These are phyloP conservation scores for Rhodotorula sp. DNA, from an alignment of 1,284 basidiomycete species.

Conservation along the genomic window DNA sequence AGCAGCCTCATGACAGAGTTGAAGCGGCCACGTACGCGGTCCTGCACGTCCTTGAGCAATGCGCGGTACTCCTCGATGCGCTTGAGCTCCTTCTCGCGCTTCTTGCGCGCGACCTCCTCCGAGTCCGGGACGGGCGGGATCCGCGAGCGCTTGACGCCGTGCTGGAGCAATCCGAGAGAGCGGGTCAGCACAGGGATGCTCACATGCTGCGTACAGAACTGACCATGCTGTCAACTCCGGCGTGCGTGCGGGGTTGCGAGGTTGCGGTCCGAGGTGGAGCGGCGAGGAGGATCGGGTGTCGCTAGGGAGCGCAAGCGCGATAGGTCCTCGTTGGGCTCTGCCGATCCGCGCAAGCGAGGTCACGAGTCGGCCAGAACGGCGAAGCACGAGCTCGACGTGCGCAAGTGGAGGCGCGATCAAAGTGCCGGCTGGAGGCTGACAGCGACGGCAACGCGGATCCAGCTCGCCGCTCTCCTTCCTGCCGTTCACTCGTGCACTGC, in stretches of 20 bases:
- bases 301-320: too few relatives aligned
- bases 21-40: slow-evolving; percentile 62
- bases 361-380: neutral
- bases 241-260: too few relatives aligned
- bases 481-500: too few relatives aligned
- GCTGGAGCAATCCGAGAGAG: slow-evolving; percentile 55
- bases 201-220: too few relatives aligned
- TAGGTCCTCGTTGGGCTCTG: too few relatives aligned
- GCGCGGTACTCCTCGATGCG: slow-evolving; percentile 73
- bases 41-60: slow-evolving; percentile 66
- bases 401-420: too few relatives aligned
- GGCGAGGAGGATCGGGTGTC: too few relatives aligned
- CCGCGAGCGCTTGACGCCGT: slow-evolving; percentile 70
- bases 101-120: slow-evolving; percentile 39
- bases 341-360: neutral
- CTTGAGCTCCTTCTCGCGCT: slow-evolving; percentile 60
- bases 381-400: neutral
- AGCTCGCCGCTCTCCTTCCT: neutral
- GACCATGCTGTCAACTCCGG: too few relatives aligned
- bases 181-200: too few relatives aligned
- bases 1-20: neutral
- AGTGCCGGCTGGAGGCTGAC: too few relatives aligned
- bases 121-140: slow-evolving; percentile 37
- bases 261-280: too few relatives aligned
- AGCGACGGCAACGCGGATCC: too few relatives aligned